phyloP scores from a whole-genome alignment of 2,329 filamentous ascomycete genomes.

The Diaporthe amygdali region DNA sequence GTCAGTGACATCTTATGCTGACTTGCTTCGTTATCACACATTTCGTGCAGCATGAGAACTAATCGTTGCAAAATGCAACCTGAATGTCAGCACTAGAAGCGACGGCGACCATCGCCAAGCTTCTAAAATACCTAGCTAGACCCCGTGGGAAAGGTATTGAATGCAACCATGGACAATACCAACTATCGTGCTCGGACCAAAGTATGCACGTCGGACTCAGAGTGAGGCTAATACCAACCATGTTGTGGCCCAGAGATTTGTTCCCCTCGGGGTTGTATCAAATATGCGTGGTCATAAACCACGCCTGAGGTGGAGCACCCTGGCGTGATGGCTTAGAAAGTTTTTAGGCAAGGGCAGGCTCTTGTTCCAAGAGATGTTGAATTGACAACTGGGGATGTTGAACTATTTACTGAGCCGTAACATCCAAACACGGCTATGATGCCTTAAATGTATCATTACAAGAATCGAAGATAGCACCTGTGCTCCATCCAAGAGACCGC shows the following conservation, averaged over 20 bases:
- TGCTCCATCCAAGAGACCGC: background rate
- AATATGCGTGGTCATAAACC: background rate
- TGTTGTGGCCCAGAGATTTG: background rate
- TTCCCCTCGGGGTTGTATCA: background rate
- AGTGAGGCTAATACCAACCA: background rate
- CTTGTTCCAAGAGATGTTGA: background rate
- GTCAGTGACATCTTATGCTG: no score
- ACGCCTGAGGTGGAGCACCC: no score
- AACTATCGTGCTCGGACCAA: background rate
- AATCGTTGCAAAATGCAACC: background rate
- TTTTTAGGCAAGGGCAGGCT: background rate
- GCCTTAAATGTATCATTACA: background rate
- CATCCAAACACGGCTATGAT: background rate
- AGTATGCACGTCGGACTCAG: background rate
- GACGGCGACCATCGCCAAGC: background rate
- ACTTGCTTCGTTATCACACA: no score
- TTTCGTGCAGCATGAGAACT: background rate
- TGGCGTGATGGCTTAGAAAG: background rate
- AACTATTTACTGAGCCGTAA: background rate
- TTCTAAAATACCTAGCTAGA: background rate
- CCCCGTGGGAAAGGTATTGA: background rate
- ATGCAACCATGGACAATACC: background rate
- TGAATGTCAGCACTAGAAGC: background rate
- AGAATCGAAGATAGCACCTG: background rate
- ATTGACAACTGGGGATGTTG: background rate